Evolutionary conservation across 139 green algal genomes (phyloP), one percentile per base, ranked within the genome.

Genomic region (Coelastrella sp.): DNA sequence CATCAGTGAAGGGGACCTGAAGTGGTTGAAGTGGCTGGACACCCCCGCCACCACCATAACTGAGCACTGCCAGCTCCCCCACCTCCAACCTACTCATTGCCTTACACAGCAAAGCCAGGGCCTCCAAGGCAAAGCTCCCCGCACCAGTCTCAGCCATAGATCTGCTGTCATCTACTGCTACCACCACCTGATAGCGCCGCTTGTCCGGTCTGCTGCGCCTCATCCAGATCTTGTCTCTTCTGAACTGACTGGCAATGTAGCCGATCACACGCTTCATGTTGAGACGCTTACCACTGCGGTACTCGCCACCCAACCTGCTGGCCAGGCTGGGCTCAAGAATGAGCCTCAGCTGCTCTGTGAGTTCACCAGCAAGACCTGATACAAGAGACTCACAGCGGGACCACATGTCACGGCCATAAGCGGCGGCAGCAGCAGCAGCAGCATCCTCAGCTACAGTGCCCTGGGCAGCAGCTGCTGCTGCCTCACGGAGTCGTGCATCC

Each of bases 191-290:
- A 90, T 99, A 99, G 17, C 89, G 88, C 21, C 97, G 93, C 92
- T 98, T 97, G 91, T 99, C 94, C 11, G 97, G 97, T 35, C 93
- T 91, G 34, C 93, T 98, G 77, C 97, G 91, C 0, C 97, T 90
- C 90, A 99, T 91, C 97, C 97, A 99, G 88, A 99, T 99, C 93
- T 98, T 99, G 92, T 99, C 97, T 79, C 96, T 95, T n/a, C 95
- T 89, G 87, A 98, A 99, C 79, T 99, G 93, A 34, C 68, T 93
- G 15, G 97, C 97, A 69, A 99, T 98, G 93, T 99, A 99, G 30
- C 93, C 91, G n/a, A 99, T 98, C 32, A 99, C 93, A 81, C 97
- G 96, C 84, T 96, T 97, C 97, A 99, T 99, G 92, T 96, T 98
- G 87, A 99, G 96, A 77, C 97, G 94, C 93, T 99, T 99, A 66